phyloP scores from a whole-genome alignment of 768 basidiomycete genomes.

The Suillus occidentalis region DNA sequence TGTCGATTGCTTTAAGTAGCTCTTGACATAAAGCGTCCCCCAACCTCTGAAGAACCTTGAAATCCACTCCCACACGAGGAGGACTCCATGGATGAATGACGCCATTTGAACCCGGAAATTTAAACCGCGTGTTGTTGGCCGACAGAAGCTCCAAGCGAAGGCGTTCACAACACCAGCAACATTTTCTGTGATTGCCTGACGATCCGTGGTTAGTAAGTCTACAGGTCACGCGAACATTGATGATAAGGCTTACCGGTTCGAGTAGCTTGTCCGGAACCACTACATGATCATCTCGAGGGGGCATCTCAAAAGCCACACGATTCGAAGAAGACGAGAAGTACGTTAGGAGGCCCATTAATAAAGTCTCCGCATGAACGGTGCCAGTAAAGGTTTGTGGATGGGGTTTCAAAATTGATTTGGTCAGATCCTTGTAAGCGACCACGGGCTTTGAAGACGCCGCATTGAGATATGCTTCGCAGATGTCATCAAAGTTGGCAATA shows the following conservation, averaged over 20 bases:
- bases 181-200: background rate
- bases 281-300: background rate
- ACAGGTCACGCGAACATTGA: background rate
- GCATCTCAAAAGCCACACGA: background rate
- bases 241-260: background rate
- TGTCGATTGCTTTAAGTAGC: background rate
- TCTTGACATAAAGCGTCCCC: background rate
- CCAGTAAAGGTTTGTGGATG: background rate
- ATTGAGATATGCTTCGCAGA: background rate
- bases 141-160: background rate
- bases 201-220: background rate
- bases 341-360: background rate
- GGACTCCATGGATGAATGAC: conserved; percentile 1
- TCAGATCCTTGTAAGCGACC: background rate
- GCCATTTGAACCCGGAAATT: background rate
- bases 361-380: background rate
- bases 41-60: background rate
- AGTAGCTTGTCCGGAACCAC: background rate
- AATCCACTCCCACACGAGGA: background rate
- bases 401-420: background rate
- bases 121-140: background rate
- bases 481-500: background rate
- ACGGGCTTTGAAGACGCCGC: background rate
- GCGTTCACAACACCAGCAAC: background rate
- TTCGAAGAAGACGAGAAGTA: background rate